Conservation (phyloP, 2,329 filamentous ascomycete species). For the Neopestalotiopsis sp. region DNA sequence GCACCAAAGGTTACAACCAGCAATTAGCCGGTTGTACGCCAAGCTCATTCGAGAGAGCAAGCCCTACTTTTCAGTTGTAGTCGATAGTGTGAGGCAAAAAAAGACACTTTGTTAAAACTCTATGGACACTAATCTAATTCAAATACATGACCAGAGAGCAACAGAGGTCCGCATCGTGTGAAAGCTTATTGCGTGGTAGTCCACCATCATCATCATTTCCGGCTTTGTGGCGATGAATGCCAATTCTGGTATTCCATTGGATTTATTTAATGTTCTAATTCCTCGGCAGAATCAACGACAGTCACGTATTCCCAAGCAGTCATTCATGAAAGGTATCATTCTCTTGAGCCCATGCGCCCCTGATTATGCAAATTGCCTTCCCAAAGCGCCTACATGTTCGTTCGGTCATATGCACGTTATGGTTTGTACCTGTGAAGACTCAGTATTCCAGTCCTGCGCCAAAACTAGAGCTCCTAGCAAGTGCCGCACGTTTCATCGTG, state of each 20-base stretch:
- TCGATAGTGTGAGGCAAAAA: not conserved
- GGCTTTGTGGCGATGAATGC: too few species aligned
- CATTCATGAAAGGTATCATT: not conserved
- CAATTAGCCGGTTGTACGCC: not conserved
- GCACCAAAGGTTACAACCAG: not conserved
- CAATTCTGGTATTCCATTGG: too few species aligned
- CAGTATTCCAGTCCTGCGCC: constrained; percentile 52
- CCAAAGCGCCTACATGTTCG: constrained; percentile 2
- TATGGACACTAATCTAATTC: not conserved
- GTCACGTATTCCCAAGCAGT: not conserved
- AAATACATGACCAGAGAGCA: too few species aligned
- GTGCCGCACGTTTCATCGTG: constrained; percentile 49
- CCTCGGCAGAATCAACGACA: not conserved
- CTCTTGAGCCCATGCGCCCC: not conserved
- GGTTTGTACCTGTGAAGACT: constrained; percentile 11
- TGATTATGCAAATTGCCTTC: not conserved
- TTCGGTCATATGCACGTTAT: not conserved
- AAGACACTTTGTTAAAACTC: not conserved
- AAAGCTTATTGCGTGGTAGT: too few species aligned
- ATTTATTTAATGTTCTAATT: not conserved
- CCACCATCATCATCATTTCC: too few species aligned
- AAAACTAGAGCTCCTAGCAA: constrained; percentile 56
- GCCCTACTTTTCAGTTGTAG: not conserved
- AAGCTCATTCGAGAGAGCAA: not conserved
- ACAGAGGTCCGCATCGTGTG: too few species aligned